Conservation (phyloP, 2,329 filamentous ascomycete genomes). For the Plectosphaerella plurivora region DNA sequence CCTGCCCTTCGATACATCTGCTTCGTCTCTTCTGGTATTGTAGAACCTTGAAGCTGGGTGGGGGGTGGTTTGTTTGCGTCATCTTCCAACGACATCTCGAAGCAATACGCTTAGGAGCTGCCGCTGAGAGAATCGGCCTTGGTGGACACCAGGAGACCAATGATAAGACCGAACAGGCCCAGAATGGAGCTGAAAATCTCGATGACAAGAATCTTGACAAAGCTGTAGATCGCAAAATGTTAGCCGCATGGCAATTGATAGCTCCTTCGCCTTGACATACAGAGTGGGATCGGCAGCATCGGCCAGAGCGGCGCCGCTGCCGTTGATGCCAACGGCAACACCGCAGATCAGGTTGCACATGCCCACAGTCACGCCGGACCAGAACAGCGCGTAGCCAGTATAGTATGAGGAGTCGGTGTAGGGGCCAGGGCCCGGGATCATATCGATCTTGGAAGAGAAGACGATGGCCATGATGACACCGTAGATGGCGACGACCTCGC, state of each 20-base stretch:
- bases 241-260: background rate
- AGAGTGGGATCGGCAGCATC: constrained; percentile 89
- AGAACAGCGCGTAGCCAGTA: constrained; percentile 93
- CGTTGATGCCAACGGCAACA: constrained; percentile 96
- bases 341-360: constrained; percentile 95
- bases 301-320: constrained; percentile 90
- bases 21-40: too few species aligned
- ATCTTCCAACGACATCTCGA: constrained; percentile 7
- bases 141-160: constrained; percentile 81
- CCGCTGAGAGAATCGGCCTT: constrained; percentile 72
- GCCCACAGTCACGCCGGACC: constrained; percentile 90
- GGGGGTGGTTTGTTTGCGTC: too few species aligned
- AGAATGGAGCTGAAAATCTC: constrained; percentile 99
- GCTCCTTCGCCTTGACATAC: constrained; percentile 46
- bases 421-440: constrained; percentile 58
- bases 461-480: constrained; percentile 99
- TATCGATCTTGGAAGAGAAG: constrained; percentile 82
- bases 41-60: too few species aligned
- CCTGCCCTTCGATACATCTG: too few species aligned
- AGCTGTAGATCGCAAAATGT: constrained; percentile 45
- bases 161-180: constrained; percentile 92
- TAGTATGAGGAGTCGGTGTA: constrained; percentile 81
- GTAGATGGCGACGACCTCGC: constrained; percentile 99
- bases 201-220: constrained; percentile 98
- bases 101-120: constrained; percentile 5